Percentiles rank a stretch among this genome's conserved stretches.
Evolutionary conservation across 495 filamentous ascomycete species (phyloP).

Genomic region (Gamarada debralockiae): DNA sequence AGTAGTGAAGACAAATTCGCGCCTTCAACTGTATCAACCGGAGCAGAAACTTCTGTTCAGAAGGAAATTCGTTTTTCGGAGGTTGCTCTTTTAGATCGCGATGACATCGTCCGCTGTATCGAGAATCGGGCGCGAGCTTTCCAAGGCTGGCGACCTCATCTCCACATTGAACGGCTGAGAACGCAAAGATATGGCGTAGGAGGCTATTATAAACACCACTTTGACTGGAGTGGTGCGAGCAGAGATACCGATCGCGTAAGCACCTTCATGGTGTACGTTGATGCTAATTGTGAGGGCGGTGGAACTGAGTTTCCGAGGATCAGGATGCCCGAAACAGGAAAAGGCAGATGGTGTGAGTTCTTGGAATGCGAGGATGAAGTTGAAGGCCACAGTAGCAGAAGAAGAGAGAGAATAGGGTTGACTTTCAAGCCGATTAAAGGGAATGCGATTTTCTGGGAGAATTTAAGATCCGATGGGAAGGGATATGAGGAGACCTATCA

Average conservation of each 20-base stretch:
- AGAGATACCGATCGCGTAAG: slow-evolving; percentile 42
- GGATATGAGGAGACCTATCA: slow-evolving; percentile 43
- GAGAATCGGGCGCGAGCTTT: slow-evolving; percentile 54
- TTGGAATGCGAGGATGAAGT: slow-evolving; percentile 27
- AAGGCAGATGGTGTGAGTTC: slow-evolving; percentile 30
- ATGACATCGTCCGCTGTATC: slow-evolving; percentile 53
- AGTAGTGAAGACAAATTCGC: slow-evolving; percentile 44
- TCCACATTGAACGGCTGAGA: slow-evolving; percentile 60
- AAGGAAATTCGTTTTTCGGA: slow-evolving; percentile 49
- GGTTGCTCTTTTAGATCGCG: slow-evolving; percentile 52
- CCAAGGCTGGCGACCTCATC: slow-evolving; percentile 56
- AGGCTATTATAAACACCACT: slow-evolving; percentile 57
- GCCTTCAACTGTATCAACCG: slow-evolving; percentile 52
- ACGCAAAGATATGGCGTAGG: slow-evolving; percentile 54
- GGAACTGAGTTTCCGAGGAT: slow-evolving; percentile 55
- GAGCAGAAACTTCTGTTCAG: slow-evolving; percentile 39
- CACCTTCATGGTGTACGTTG: slow-evolving; percentile 63
- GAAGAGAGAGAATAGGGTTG: slow-evolving; percentile 18
- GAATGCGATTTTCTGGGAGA: slow-evolving; percentile 46
- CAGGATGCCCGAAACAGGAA: slow-evolving; percentile 17
- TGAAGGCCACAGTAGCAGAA: slow-evolving; percentile 3
- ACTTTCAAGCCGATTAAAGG: slow-evolving; percentile 41
- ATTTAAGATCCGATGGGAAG: slow-evolving; percentile 36
- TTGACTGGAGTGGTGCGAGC: slow-evolving; percentile 49
- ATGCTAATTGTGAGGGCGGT: slow-evolving; percentile 53